phyloP scores from a whole-genome alignment of 495 filamentous ascomycete species.

The Pyronema omphalodes region DNA sequence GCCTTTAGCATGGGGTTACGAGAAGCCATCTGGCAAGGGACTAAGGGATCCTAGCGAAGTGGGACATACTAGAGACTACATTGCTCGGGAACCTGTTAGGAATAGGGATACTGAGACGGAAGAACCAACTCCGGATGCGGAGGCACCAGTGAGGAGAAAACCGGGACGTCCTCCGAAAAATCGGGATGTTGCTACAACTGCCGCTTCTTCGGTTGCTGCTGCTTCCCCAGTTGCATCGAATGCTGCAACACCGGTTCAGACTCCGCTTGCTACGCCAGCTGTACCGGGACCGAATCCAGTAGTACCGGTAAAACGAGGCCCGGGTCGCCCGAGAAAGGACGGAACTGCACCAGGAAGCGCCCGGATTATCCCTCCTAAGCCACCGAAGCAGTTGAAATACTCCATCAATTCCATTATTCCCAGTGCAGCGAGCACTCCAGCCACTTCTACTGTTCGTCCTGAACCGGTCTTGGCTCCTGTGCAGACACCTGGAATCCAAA shows the following conservation, averaged over 20 bases:
- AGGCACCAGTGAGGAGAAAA: neutral
- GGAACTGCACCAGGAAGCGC: neutral
- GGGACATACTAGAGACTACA: neutral
- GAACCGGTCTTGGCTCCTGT: neutral
- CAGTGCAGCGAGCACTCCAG: neutral
- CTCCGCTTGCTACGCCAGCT: neutral
- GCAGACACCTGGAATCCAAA: neutral
- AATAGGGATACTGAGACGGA: neutral
- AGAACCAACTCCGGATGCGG: neutral
- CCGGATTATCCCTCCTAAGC: neutral
- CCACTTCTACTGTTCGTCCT: neutral
- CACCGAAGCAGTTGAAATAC: neutral
- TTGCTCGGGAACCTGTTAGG: neutral
- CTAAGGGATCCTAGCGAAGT: neutral
- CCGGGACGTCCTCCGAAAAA: too few relatives aligned
- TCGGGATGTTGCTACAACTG: neutral
- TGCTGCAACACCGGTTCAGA: neutral
- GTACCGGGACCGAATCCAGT: neutral
- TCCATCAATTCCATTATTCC: neutral
- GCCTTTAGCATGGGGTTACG: neutral
- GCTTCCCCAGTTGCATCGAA: neutral
- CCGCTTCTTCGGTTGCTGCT: neutral
- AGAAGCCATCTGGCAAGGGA: neutral
- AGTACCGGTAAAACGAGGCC: neutral
- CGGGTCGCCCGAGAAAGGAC: constrained; percentile 3